Percentiles rank a stretch among this genome's conserved stretches.
phyloP scores from a whole-genome alignment of 306 rosid species.

The Medicago lupulina region DNA sequence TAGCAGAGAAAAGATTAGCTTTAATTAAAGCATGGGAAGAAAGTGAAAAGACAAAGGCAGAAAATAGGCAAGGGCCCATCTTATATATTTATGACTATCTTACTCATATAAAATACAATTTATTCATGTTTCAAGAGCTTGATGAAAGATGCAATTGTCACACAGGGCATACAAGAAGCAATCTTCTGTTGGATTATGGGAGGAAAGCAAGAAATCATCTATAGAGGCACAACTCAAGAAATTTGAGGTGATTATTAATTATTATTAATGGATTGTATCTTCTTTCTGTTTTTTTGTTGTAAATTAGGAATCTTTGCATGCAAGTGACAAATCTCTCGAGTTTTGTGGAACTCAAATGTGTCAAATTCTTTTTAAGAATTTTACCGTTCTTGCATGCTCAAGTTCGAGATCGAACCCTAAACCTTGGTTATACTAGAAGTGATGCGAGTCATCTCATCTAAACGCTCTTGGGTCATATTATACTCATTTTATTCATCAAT shows the following conservation, averaged over 20 bases:
- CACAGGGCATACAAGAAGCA: conserved; percentile 69
- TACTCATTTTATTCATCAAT: background rate
- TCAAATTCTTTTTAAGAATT: too few relatives aligned
- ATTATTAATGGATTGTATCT: background rate
- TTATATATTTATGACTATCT: background rate
- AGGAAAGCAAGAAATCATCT: conserved; percentile 58
- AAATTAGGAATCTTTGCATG: too few relatives aligned
- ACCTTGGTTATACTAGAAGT: too few relatives aligned
- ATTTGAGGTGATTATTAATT: conserved; percentile 62
- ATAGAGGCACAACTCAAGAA: conserved; percentile 68
- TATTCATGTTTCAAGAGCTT: conserved; percentile 11
- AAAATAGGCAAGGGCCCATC: conserved; percentile 64
- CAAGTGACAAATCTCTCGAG: too few relatives aligned
- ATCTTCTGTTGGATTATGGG: conserved; percentile 74
- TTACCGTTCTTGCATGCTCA: too few relatives aligned
- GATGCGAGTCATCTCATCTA: too few relatives aligned
- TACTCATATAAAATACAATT: background rate
- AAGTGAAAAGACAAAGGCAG: conserved; percentile 83
- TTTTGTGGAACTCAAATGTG: too few relatives aligned
- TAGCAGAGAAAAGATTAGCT: conserved; percentile 78
- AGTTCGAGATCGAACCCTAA: too few relatives aligned
- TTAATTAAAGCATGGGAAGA: conserved; percentile 95
- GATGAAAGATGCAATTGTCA: conserved; percentile 24
- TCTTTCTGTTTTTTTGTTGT: too few relatives aligned
- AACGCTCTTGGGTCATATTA: too few relatives aligned